These are phyloP conservation scores for Fraxinus xanthoxyloides DNA, from an alignment of 305 asterid species.

Conservation along the genomic window DNA sequence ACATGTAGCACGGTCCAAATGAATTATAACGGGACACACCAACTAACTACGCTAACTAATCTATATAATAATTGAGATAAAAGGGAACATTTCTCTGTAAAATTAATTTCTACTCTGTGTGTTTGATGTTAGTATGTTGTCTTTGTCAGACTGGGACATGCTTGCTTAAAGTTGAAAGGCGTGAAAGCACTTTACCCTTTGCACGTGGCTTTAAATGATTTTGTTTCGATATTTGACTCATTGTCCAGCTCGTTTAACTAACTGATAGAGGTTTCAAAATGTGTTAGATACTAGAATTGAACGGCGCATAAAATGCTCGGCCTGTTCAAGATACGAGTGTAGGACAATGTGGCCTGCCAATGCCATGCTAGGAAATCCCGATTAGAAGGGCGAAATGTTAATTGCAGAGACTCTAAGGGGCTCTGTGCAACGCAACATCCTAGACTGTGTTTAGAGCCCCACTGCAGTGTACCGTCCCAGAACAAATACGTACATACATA, in stretches of 20 bases:
- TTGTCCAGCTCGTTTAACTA: constrained; percentile 1
- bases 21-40: constrained; percentile 30
- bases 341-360: neutral
- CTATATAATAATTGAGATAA: too few species aligned
- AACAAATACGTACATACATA: too few species aligned
- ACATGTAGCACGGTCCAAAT: too few species aligned
- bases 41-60: constrained; percentile 2
- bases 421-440: too few species aligned
- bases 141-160: constrained; percentile 30
- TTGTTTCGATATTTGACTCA: constrained; percentile 17
- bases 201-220: constrained; percentile 48
- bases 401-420: too few species aligned
- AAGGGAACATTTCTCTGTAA: constrained; percentile 9
- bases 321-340: neutral
- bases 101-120: constrained; percentile 20
- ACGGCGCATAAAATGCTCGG: neutral
- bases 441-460: too few species aligned
- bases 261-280: neutral
- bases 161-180: constrained; percentile 26
- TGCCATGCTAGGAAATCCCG: too few species aligned
- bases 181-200: constrained; percentile 38
- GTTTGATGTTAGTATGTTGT: constrained; percentile 21
- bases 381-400: too few species aligned
- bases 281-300: neutral
- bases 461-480: too few species aligned